Percentiles rank a stretch among this genome's conserved stretches.
Conservation (phyloP, 805 yeast genomes). For the Scheffersomyces lignosus region DNA sequence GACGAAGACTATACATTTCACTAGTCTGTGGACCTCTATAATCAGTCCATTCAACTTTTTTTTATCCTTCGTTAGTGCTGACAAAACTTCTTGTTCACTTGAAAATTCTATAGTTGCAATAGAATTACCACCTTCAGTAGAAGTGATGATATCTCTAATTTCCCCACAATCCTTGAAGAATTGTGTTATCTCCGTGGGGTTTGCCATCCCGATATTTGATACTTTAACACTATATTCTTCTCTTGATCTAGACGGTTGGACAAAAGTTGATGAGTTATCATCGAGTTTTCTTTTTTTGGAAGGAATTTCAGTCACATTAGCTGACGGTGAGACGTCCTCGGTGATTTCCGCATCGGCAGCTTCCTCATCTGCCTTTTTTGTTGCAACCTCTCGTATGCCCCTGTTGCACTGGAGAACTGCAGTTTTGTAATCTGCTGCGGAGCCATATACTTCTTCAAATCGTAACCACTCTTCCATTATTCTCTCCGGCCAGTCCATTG, state of each 20-base stretch:
- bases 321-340: too few relatives aligned
- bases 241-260: constrained; percentile 44
- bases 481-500: constrained; percentile 53
- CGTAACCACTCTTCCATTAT: constrained; percentile 45
- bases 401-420: constrained; percentile 12
- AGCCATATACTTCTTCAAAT: constrained; percentile 37
- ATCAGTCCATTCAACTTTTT: constrained; percentile 45
- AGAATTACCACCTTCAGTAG: constrained; percentile 1
- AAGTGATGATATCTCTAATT: constrained; percentile 35
- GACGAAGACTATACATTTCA: constrained; percentile 62
- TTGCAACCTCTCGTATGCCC: constrained; percentile 1
- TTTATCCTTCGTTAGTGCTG: constrained; percentile 61
- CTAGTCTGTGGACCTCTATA: constrained; percentile 46
- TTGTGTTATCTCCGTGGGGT: constrained; percentile 42
- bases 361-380: constrained; percentile 19
- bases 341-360: constrained; percentile 5
- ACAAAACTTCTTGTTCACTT: constrained; percentile 44
- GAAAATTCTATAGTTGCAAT: constrained; percentile 61
- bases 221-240: constrained; percentile 63
- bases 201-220: constrained; percentile 43
- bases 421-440: constrained; percentile 15
- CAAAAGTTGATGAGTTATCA: neutral
- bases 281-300: constrained; percentile 2
- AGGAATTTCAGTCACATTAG: constrained; percentile 3
- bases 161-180: constrained; percentile 65